Evolutionary conservation across 805 yeast genomes (phyloP).

Genomic region (Candida insectorum): DNA sequence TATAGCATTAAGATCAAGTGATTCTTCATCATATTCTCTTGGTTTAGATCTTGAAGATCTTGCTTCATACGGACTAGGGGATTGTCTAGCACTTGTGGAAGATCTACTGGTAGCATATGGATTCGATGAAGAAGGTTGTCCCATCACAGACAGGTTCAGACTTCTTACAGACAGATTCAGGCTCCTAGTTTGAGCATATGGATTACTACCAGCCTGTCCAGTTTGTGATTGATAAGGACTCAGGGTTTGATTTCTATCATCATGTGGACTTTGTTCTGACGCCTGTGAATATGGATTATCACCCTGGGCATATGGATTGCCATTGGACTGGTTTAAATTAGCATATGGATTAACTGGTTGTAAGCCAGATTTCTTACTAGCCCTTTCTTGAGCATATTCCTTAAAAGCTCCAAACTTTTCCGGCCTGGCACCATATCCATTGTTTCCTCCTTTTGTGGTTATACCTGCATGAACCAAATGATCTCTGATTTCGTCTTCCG

Average conservation of each 20-base stretch:
- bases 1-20: conserved; percentile 36
- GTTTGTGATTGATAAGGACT: background rate
- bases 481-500: conserved; percentile 43
- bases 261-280: background rate
- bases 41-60: conserved; percentile 1
- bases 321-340: conserved; percentile 17
- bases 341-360: conserved; percentile 43
- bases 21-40: conserved; percentile 24
- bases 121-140: conserved; percentile 1
- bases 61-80: conserved; percentile 2
- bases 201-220: background rate
- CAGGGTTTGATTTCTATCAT: background rate
- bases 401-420: conserved; percentile 52
- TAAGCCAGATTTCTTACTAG: conserved; percentile 29
- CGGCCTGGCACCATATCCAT: conserved; percentile 26
- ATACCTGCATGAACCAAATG: conserved; percentile 40
- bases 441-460: conserved; percentile 27
- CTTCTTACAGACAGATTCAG: no score
- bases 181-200: background rate
- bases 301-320: conserved; percentile 5
- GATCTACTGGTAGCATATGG: background rate
- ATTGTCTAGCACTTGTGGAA: no score
- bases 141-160: background rate
- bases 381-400: conserved; percentile 45
- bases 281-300: background rate